Conservation (phyloP, 345 rosid genomes). For the Citrus trifoliata region DNA sequence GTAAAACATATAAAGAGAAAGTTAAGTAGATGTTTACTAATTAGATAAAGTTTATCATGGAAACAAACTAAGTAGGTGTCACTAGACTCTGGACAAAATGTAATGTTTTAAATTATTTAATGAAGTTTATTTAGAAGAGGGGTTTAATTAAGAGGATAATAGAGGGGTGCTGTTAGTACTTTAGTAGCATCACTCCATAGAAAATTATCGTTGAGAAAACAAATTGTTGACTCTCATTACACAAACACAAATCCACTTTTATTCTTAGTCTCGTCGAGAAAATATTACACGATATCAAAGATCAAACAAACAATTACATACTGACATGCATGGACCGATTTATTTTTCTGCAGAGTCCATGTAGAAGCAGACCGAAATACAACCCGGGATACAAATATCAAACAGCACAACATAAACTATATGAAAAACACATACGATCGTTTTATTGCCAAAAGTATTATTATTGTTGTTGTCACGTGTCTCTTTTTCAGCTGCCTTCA, state of each 20-base stretch:
- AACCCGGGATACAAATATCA: neutral
- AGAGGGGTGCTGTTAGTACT: too few species aligned
- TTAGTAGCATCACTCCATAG: too few species aligned
- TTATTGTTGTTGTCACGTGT: neutral
- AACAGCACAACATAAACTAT: neutral
- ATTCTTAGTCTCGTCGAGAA: neutral
- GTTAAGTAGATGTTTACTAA: too few species aligned
- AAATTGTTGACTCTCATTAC: neutral
- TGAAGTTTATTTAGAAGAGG: too few species aligned
- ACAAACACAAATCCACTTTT: neutral
- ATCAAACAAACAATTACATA: neutral
- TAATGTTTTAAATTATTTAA: too few species aligned
- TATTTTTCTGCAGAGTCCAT: neutral
- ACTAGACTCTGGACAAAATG: too few species aligned
- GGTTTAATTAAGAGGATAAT: too few species aligned
- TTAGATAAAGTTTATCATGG: too few species aligned
- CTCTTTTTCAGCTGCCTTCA: neutral
- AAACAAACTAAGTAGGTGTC: too few species aligned
- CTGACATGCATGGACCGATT: neutral
- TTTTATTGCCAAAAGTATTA: neutral
- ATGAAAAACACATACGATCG: neutral
- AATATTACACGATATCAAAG: neutral
- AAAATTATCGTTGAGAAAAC: neutral
- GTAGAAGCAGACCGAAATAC: neutral
- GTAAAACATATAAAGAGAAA: too few species aligned